Conservation (phyloP, 2,329 filamentous ascomycete genomes). For the Stenocarpella maydis region DNA sequence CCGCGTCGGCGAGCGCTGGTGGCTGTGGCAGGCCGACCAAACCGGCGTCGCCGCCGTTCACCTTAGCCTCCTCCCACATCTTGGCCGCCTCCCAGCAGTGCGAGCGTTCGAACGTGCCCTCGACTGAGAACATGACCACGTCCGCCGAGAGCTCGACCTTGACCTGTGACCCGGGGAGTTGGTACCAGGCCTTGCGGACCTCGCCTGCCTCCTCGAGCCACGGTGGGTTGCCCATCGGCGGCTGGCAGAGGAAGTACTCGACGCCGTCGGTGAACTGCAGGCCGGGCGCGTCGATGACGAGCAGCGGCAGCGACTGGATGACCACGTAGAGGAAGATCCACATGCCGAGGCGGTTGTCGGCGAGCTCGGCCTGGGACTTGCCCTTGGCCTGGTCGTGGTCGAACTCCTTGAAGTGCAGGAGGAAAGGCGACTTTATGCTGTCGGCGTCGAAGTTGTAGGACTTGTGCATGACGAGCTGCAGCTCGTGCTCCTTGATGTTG, state of each 20-base stretch:
- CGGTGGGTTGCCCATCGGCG: slow-evolving; percentile 74
- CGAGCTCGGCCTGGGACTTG: slow-evolving; percentile 71
- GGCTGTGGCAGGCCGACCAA: slow-evolving; percentile 40
- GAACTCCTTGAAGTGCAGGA: slow-evolving; percentile 75
- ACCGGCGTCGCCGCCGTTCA: slow-evolving; percentile 36
- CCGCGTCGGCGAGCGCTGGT: slow-evolving; percentile 20
- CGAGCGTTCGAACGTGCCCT: slow-evolving; percentile 66
- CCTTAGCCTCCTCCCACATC: slow-evolving; percentile 51
- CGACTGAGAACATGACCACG: slow-evolving; percentile 67
- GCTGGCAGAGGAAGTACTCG: slow-evolving; percentile 84
- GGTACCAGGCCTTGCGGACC: slow-evolving; percentile 76
- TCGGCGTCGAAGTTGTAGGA: slow-evolving; percentile 82
- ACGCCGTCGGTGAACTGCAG: slow-evolving; percentile 74
- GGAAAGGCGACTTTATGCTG: slow-evolving; percentile 65
- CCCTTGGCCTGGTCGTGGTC: slow-evolving; percentile 73
- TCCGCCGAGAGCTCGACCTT: slow-evolving; percentile 67
- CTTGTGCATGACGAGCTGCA: slow-evolving; percentile 78
- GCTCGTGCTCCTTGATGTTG: slow-evolving; percentile 80
- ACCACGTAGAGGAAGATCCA: slow-evolving; percentile 86
- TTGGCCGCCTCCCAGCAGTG: slow-evolving; percentile 65
- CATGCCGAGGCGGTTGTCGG: slow-evolving; percentile 76
- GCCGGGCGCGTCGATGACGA: slow-evolving; percentile 78
- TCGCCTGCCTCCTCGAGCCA: slow-evolving; percentile 74
- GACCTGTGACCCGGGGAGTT: slow-evolving; percentile 69
- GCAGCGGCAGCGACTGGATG: slow-evolving; percentile 78